Evolutionary conservation across 2,329 filamentous ascomycete species (phyloP).

Genomic region (Cladophialophora psammophila): DNA sequence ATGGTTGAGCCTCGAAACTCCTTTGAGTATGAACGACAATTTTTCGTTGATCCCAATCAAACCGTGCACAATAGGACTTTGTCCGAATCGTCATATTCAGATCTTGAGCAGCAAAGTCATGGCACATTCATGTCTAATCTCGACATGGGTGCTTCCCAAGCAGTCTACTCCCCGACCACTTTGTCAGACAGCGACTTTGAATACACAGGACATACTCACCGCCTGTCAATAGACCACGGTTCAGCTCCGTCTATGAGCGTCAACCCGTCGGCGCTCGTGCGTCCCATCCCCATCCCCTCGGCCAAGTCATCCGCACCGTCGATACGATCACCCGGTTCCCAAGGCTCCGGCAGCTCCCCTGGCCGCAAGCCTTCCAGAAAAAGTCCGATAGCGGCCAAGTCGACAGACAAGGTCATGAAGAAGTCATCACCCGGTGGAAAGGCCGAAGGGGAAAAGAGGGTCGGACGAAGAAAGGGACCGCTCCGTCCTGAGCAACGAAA

Average conservation of each 20-base stretch:
- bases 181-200: slow-evolving; percentile 73
- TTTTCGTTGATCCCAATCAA: slow-evolving; percentile 91
- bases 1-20: slow-evolving; percentile 78
- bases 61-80: slow-evolving; percentile 86
- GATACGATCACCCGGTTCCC: slow-evolving; percentile 67
- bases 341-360: slow-evolving; percentile 67
- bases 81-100: slow-evolving; percentile 83
- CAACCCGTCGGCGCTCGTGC: slow-evolving; percentile 72
- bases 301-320: slow-evolving; percentile 61
- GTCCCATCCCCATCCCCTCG: slow-evolving; percentile 65
- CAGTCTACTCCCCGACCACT: slow-evolving; percentile 82
- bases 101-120: slow-evolving; percentile 66
- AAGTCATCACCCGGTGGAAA: slow-evolving; percentile 75
- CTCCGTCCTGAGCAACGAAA: slow-evolving; percentile 92
- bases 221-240: slow-evolving; percentile 51
- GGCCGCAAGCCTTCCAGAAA: slow-evolving; percentile 73
- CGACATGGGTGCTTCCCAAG: slow-evolving; percentile 78
- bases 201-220: slow-evolving; percentile 52
- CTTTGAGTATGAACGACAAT: slow-evolving; percentile 70
- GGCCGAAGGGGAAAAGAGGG: slow-evolving; percentile 90
- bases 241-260: slow-evolving; percentile 57
- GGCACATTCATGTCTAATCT: slow-evolving; percentile 77
- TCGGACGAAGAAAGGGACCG: slow-evolving; percentile 87
- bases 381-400: slow-evolving; percentile 79
- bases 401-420: slow-evolving; percentile 82